Evolutionary conservation across 1,139 yeast species (phyloP).

Genomic region (Lodderomyces margitis): DNA sequence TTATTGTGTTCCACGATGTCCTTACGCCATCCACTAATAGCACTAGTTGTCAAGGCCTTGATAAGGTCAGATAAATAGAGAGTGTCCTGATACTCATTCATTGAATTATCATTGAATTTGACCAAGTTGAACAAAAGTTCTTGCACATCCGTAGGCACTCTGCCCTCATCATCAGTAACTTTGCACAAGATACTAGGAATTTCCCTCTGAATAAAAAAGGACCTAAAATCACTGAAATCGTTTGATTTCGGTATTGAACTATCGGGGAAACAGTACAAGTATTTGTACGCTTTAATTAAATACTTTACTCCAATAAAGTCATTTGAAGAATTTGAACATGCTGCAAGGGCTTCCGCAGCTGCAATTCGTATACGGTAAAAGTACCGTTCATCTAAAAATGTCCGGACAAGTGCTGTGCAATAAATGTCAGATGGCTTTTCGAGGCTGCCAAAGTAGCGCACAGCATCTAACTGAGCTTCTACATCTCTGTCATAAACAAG

Average conservation of each 20-base stretch:
- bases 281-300: constrained; percentile 66
- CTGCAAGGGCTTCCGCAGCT: constrained; percentile 79
- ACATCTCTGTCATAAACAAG: constrained; percentile 93
- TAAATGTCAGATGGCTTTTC: constrained; percentile 60
- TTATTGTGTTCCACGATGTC: constrained; percentile 4
- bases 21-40: constrained; percentile 24
- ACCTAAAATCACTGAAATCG: constrained; percentile 68
- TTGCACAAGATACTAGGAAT: constrained; percentile 62
- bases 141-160: constrained; percentile 64
- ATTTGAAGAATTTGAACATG: constrained; percentile 58
- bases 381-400: constrained; percentile 80
- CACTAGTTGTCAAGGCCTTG: constrained; percentile 47
- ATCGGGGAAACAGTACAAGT: constrained; percentile 69
- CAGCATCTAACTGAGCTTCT: constrained; percentile 89
- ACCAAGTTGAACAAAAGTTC: constrained; percentile 67
- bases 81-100: constrained; percentile 74
- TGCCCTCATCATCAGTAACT: constrained; percentile 62
- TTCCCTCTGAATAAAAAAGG: constrained; percentile 67
- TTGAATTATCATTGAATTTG: constrained; percentile 82
- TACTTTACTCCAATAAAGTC: constrained; percentile 72
- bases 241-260: constrained; percentile 73
- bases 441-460: constrained; percentile 63
- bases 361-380: constrained; percentile 86
- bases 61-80: constrained; percentile 63
- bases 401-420: constrained; percentile 76